Base-by-base conservation (phyloP, 2,329 filamentous ascomycete species). In the Chaetoscypha palmicola region DNA sequence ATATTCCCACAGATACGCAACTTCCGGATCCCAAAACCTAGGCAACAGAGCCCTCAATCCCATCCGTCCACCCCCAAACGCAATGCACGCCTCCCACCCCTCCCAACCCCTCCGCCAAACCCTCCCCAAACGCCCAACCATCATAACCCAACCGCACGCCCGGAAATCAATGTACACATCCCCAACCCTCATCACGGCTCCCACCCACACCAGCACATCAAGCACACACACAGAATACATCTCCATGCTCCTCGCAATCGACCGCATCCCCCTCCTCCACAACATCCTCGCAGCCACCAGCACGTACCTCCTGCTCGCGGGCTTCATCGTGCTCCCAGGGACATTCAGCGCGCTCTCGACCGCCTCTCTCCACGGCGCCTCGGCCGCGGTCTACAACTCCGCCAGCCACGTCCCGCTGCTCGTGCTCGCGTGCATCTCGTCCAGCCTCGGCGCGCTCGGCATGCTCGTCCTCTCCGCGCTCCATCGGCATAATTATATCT, bases 221-320 rank as follows among this genome's bases (percentile, higher is more conserved):
- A n/a, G n/a, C 24, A 19, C 21, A 17, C 8, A 8, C 24, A 61
- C 58, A 4, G 40, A 53, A 14, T 60, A 58, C 38, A 58, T 60
- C 47, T 38, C 37, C 14, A 59, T 60, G 55, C 51, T 61, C 10
- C 49, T 61, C 4, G 49, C 43, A 1, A 46, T 60, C 12, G 57
- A 61, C 31, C 49, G 41, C 8, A 60, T 60, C n/a, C 56, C 59
- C 3, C 44, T 53, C 2, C 24, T 57, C 3, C 56, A 61, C 35
- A 60, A 57, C 34, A 57, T 62, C 26, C 47, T 58, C 24, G 52
- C 55, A 3, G 36, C 49, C n/a, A 55, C 58, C 41, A 58, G 57
- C 33, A 59, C 53, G n/a, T 58, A 52, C 52, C 33, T 21, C 24
- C 49, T 60, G 3, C 48, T 61, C 11, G 58, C 57, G 1, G 58